Evolutionary conservation across 768 basidiomycete species (phyloP), one percentile per base, ranked within the genome.

Genomic region (Coprinopsis sp.): DNA sequence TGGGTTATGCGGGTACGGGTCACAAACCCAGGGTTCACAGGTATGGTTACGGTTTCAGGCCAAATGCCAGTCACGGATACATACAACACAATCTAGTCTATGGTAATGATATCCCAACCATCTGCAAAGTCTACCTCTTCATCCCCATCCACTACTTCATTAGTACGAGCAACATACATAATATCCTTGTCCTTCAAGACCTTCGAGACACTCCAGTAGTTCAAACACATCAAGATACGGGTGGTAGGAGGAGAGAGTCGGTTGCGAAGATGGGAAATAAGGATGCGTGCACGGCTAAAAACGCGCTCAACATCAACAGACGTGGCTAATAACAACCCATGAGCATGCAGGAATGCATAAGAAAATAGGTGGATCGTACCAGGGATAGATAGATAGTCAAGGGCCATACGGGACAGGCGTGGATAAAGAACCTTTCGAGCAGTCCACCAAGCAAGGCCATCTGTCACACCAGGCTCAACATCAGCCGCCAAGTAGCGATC

Each of bases 381-480:
- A 3, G 57, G 54, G 11, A 58, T 58, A 5, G 45, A 39, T 8
- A 58, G 39, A 25, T 58, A 58, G 27, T 58, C 47, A 2, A 54
- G 16, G 0, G 50, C 54, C 57, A 58, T 58, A 1, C 47, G 28
- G 4, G 24, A 47, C 24, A 57, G 51, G 4, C 19, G 45, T 13
- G 55, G 58, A 22, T 49, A 58, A 11, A 19, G 33, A 2, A 12
- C n/a, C 1, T 25, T 12, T 2, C n/a, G n/a, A n/a, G n/a, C n/a
- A n/a, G n/a, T 27, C 57, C 57, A 56, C 55, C 55, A 56, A 3
- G 22, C 12, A 16, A 56, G 13, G 1, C 25, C 46, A 33, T 54
- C 47, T 3, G 13, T 54, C 16, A 45, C 12, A 60, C 64, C 30
- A 12, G 59, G 66, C 31, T 52, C 66, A 39, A 44, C 68, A 22